Base-by-base conservation (phyloP, 1,284 basidiomycete genomes). In the Fomitiporia mediterranea region DNA sequence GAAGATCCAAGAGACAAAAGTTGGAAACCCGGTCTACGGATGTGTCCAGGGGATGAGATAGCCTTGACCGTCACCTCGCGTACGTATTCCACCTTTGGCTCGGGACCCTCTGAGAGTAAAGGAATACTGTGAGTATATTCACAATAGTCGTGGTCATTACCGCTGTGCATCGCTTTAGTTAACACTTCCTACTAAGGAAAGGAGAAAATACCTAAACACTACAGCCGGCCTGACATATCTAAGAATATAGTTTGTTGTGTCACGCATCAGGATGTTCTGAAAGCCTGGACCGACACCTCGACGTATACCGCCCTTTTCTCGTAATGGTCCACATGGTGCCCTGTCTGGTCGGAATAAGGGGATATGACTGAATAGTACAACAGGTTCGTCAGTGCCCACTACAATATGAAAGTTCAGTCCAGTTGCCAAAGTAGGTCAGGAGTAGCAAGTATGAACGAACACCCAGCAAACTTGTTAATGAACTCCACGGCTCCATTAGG, bases 111-210 rank as follows among this genome's bases (percentile, higher is more conserved):
- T 64, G 61, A 47, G 63, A 35, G 52, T 59, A 48, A 7, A 61
- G 60, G 11, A 74, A 65, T 51, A 71, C 55, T 66, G 66, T 91
- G 88, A 56, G 72, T 73, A 60, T 87, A 79, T 63, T 91, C 88
- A 68, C 92, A 95, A 61, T 91, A 91, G 66, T 95, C 92, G 61
- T 90, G 89, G 69, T 95, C 89, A 67, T 95, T 91, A 7, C 88
- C 93, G 62, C 90, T 92, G 65, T 17, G 2, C 4, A 28, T 3
- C 42, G 25, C n/a, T 39, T 32, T 46, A 3, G 38, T 21, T 3
- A 51, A 17, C 11, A 19, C n/a, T 23, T 4, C 17, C 51, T 23
- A 1, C 5, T 30, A 30, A 5, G 6, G 17, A 13, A 30, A 46
- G 13, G 13, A 25, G 27, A n/a, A 4, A 13, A 25, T 27, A 89